Evolutionary conservation across 192 early-diverging fungal genomes (phyloP).

Genomic region (Fimicolochytrium jonesii): DNA sequence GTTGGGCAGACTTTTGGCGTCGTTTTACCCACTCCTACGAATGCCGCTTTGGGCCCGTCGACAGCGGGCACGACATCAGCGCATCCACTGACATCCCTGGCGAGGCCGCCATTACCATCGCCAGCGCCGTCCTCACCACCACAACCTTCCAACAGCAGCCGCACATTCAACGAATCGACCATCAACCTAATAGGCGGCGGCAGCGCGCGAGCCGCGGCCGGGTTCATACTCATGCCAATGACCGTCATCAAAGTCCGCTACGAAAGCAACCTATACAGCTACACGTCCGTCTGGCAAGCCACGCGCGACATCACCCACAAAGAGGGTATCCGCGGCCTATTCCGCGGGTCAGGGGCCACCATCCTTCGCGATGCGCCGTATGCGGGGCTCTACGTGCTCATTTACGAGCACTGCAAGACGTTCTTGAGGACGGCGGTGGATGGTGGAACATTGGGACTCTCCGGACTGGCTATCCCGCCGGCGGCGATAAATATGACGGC

Average conservation of each 20-base stretch:
- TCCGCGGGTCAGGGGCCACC: constrained; percentile 83
- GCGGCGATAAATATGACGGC: constrained; percentile 58
- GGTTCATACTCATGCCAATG: constrained; percentile 90
- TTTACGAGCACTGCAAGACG: constrained; percentile 78
- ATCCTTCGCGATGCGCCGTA: constrained; percentile 84
- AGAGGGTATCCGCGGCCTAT: constrained; percentile 75
- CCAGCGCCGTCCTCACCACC: neutral
- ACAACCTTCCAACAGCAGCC: too few species aligned
- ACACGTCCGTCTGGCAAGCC: constrained; percentile 66
- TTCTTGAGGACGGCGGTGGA: constrained; percentile 34
- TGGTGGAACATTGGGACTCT: neutral
- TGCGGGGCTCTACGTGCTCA: constrained; percentile 84
- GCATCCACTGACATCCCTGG: too few species aligned
- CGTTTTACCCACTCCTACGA: too few species aligned
- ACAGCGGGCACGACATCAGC: neutral
- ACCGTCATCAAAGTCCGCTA: constrained; percentile 88
- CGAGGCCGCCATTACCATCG: neutral
- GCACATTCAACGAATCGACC: constrained; percentile 9
- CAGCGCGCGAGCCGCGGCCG: constrained; percentile 48
- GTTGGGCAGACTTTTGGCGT: too few species aligned
- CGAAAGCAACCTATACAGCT: constrained; percentile 85
- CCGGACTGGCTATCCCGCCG: too few species aligned
- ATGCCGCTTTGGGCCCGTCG: too few species aligned
- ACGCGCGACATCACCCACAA: constrained; percentile 60
- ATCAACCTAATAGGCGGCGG: constrained; percentile 34